Evolutionary conservation across 441 rosid genomes (phyloP).

Genomic region (Bocquillonia castaneifolia): DNA sequence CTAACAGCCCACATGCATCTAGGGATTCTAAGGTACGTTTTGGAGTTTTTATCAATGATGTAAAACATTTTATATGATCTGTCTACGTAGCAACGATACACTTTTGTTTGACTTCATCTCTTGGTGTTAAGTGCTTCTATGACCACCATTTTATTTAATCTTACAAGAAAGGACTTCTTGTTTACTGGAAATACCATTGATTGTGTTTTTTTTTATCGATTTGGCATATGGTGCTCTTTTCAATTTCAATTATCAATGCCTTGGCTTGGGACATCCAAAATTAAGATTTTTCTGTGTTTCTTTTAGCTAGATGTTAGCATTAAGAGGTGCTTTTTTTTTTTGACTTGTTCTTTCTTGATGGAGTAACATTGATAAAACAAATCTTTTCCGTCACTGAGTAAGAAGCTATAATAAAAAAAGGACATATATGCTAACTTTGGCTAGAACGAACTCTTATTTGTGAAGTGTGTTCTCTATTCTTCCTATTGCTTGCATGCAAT

Average conservation of each 20-base stretch:
- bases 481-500: conserved; percentile 3
- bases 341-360: not conserved
- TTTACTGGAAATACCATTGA: not conserved
- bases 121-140: not conserved
- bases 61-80: conserved; percentile 6
- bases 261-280: not conserved
- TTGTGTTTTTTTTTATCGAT: not conserved
- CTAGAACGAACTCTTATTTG: not conserved
- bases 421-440: not conserved
- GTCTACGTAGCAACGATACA: not conserved
- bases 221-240: not conserved
- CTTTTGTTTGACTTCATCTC: not conserved
- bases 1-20: conserved; percentile 69
- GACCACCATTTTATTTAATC: not conserved
- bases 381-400: not conserved
- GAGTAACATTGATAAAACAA: not conserved
- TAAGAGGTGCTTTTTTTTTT: not conserved
- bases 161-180: not conserved
- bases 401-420: not conserved
- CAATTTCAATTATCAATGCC: conserved; percentile 4
- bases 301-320: too few species aligned
- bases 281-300: too few species aligned
- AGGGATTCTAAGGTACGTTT: conserved; percentile 50
- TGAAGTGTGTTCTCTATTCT: not conserved
- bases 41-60: not conserved